A percentile compares a stretch with the other conserved stretches of the same genome.
phyloP scores from a whole-genome alignment of 2,329 filamentous ascomycete genomes.

The Fusarium neocosmosporiellum region DNA sequence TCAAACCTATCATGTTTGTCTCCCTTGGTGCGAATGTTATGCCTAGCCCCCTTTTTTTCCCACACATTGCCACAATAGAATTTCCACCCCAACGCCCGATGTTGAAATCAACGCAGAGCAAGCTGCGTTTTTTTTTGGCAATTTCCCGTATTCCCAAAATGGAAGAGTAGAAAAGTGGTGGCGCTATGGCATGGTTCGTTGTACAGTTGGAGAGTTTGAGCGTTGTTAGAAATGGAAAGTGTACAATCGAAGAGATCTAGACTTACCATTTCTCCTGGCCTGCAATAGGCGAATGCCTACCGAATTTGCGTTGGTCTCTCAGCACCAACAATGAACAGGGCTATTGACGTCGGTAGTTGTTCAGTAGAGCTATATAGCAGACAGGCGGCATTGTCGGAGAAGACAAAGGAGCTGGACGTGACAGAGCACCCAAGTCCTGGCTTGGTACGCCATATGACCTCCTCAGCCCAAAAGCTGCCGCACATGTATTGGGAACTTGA shows the following conservation, averaged over 20 bases:
- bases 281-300: too few species aligned
- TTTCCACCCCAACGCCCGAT: background rate
- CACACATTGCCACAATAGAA: background rate
- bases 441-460: background rate
- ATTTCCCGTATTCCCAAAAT: background rate
- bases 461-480: background rate
- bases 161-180: background rate
- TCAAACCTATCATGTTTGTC: background rate
- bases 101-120: background rate
- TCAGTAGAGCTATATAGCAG: rapidly evolving
- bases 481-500: background rate
- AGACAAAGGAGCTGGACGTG: background rate
- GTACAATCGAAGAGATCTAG: too few species aligned
- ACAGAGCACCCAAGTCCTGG: background rate
- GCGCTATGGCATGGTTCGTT: too few species aligned
- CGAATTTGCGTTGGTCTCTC: too few species aligned
- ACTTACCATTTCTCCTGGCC: too few species aligned
- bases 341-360: background rate
- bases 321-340: background rate
- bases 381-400: background rate
- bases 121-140: too few species aligned
- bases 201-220: too few species aligned
- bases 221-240: too few species aligned
- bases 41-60: background rate
- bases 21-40: background rate